Percentiles rank a stretch among this genome's conserved stretches.
Evolutionary conservation across 1,139 yeast species (phyloP).

Genomic region (Saccharomyces hybrid): DNA sequence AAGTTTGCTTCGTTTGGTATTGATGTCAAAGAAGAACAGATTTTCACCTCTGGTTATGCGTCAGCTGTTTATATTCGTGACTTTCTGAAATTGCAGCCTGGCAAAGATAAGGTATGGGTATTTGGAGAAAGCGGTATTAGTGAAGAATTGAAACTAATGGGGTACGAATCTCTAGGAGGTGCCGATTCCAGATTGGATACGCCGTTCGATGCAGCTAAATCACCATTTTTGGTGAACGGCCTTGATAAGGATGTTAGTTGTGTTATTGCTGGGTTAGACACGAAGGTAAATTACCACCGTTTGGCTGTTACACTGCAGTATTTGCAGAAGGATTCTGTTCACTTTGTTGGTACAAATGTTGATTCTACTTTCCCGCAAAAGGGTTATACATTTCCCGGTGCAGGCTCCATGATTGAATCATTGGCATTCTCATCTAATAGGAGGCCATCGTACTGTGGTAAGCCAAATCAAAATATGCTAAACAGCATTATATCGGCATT

Average conservation of each 20-base stretch:
- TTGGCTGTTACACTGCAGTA: conserved; percentile 78
- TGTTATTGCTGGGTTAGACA: conserved; percentile 81
- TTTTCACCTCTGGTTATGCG: conserved; percentile 89
- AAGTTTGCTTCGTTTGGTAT: conserved; percentile 76
- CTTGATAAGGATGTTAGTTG: conserved; percentile 74
- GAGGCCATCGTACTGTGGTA: conserved; percentile 76
- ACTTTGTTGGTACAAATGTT: conserved; percentile 89
- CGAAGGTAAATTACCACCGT: conserved; percentile 69
- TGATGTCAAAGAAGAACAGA: conserved; percentile 55
- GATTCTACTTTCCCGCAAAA: conserved; percentile 91
- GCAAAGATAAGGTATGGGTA: conserved; percentile 73
- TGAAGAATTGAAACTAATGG: conserved; percentile 59
- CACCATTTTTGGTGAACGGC: conserved; percentile 39
- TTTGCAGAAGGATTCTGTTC: conserved; percentile 54
- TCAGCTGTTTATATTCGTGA: conserved; percentile 79
- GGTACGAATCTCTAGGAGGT: conserved; percentile 70
- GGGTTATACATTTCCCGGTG: conserved; percentile 83
- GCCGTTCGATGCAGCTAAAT: conserved; percentile 36
- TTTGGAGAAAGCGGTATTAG: conserved; percentile 79
- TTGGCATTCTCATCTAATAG: conserved; percentile 74
- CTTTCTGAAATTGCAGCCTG: conserved; percentile 57
- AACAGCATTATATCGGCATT: conserved; percentile 70
- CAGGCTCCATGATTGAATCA: conserved; percentile 83
- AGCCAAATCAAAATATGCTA: conserved; percentile 87
- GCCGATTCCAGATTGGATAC: conserved; percentile 41